These are phyloP conservation scores for Dioscorea dumetorum DNA, from an alignment of 106 monocot genomes.

Conservation along the genomic window DNA sequence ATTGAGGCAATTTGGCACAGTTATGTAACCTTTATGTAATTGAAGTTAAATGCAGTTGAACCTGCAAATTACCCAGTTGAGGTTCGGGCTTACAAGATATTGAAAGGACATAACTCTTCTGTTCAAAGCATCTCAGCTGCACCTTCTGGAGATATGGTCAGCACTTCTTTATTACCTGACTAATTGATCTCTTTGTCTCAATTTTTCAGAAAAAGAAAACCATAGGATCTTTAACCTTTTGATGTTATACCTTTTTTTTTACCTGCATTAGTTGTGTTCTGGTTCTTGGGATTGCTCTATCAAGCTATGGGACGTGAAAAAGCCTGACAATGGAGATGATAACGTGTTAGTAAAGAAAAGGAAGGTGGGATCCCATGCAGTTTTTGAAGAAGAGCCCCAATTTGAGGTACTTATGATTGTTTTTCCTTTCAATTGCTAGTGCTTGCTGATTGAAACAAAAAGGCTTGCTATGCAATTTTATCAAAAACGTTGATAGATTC, in stretches of 20 bases:
- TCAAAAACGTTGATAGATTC: too few relatives aligned
- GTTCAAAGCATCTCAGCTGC: slow-evolving; percentile 58
- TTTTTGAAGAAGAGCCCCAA: slow-evolving; percentile 49
- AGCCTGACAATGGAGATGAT: slow-evolving; percentile 38
- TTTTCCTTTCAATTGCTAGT: neutral
- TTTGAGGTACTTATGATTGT: slow-evolving; percentile 48
- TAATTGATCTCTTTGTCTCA: neutral
- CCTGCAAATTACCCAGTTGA: slow-evolving; percentile 25
- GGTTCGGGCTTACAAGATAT: slow-evolving; percentile 52
- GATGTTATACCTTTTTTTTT: neutral
- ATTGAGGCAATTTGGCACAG: neutral
- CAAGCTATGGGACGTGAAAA: slow-evolving; percentile 68
- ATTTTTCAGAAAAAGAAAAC: too few relatives aligned
- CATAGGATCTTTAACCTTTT: neutral
- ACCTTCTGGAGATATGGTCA: slow-evolving; percentile 64
- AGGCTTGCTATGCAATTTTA: too few relatives aligned
- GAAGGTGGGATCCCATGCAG: slow-evolving; percentile 37
- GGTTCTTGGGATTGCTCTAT: slow-evolving; percentile 92
- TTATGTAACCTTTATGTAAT: slow-evolving; percentile 5
- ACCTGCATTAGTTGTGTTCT: slow-evolving; percentile 65
- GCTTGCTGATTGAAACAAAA: too few relatives aligned
- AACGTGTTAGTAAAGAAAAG: slow-evolving; percentile 76
- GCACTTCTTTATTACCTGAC: neutral
- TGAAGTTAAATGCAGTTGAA: slow-evolving; percentile 43
- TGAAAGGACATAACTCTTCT: slow-evolving; percentile 62